A percentile compares a stretch with the other conserved stretches of the same genome.
Conservation (phyloP, 2,329 filamentous ascomycete species). For the Diaporthe destruens region DNA sequence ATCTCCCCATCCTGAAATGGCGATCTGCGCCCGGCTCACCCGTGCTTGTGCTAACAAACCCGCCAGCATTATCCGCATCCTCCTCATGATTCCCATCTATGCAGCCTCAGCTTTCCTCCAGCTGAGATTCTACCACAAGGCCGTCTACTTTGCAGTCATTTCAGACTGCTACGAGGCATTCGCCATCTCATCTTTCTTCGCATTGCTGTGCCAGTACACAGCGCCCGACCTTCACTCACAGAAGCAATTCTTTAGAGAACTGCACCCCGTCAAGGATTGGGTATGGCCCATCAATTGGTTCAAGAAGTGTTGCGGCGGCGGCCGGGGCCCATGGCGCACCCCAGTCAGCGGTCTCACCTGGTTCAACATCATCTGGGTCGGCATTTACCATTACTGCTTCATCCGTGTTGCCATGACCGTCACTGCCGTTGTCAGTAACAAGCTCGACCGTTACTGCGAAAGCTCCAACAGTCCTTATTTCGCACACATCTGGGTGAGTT, state of each 20-base stretch:
- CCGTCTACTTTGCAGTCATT: conserved; percentile 84
- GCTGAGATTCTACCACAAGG: conserved; percentile 79
- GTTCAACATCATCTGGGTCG: conserved; percentile 90
- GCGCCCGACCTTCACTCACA: conserved; percentile 83
- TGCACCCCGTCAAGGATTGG: conserved; percentile 77
- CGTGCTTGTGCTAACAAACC: conserved; percentile 30
- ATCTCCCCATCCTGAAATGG: conserved; percentile 5
- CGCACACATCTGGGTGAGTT: conserved; percentile 83
- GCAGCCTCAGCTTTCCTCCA: conserved; percentile 79
- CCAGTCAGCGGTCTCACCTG: conserved; percentile 86
- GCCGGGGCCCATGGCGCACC: conserved; percentile 77
- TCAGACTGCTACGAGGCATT: conserved; percentile 92
- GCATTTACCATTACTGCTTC: conserved; percentile 88
- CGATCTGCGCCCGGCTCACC: conserved; percentile 4
- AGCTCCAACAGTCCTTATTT: conserved; percentile 82
- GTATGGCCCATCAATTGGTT: conserved; percentile 80
- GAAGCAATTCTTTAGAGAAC: conserved; percentile 82
- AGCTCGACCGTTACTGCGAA: conserved; percentile 79
- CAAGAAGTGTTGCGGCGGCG: conserved; percentile 76
- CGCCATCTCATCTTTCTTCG: conserved; percentile 88
- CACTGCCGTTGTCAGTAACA: conserved; percentile 79
- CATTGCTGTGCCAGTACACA: conserved; percentile 83
- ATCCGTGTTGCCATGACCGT: conserved; percentile 84
- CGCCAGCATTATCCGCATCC: conserved; percentile 82
- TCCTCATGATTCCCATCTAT: conserved; percentile 90